Conservation (phyloP, 352 stramenopile species). For the Pythium phragmiticola region DNA sequence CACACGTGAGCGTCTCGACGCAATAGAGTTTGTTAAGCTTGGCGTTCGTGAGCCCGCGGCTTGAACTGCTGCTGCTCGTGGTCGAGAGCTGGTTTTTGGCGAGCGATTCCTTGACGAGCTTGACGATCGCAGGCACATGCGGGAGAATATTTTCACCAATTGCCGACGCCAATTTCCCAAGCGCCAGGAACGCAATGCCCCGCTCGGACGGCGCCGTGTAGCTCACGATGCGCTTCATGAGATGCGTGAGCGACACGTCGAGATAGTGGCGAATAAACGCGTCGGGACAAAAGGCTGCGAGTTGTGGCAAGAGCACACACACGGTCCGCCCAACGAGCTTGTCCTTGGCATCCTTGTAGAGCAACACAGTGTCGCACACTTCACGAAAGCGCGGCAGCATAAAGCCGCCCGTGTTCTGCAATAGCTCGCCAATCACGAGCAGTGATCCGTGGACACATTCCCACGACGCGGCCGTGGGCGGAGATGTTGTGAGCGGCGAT, state of each 20-base stretch:
- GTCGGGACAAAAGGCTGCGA: conserved; percentile 91
- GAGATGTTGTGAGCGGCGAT: background rate
- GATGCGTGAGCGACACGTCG: conserved; percentile 67
- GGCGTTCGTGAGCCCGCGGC: conserved; percentile 32
- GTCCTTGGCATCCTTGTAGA: conserved; percentile 90
- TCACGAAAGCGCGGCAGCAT: conserved; percentile 97
- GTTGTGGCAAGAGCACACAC: conserved; percentile 89
- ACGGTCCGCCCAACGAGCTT: conserved; percentile 81
- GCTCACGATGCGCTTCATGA: conserved; percentile 80
- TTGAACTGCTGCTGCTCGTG: conserved; percentile 13
- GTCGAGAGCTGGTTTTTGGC: conserved; percentile 40
- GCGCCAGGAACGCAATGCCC: conserved; percentile 88
- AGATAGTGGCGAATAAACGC: conserved; percentile 95
- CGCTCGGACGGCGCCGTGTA: conserved; percentile 61
- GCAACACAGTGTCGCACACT: conserved; percentile 92
- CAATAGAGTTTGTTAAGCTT: conserved; percentile 79
- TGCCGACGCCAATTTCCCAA: conserved; percentile 91
- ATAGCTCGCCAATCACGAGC: conserved; percentile 92
- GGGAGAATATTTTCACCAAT: conserved; percentile 88
- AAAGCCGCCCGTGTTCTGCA: conserved; percentile 95
- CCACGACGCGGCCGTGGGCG: conserved; percentile 43
- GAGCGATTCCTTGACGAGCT: conserved; percentile 73
- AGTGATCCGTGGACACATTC: conserved; percentile 94
- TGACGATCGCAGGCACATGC: conserved; percentile 75
- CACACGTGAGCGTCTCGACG: conserved; percentile 79